Conservation (phyloP, 78 protist species). For the Speleostelium caveatum region DNA sequence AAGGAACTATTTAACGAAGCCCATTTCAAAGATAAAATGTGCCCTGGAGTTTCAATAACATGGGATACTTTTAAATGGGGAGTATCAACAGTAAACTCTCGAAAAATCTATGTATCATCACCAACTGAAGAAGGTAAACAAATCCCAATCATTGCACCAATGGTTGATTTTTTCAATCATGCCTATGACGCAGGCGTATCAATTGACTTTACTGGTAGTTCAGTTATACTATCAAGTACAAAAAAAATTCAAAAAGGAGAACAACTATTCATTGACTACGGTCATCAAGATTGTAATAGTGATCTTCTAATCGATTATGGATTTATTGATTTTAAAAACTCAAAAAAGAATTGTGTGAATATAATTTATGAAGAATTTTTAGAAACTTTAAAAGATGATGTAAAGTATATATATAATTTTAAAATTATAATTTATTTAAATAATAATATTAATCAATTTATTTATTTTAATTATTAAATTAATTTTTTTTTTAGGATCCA, state of each 20-base stretch:
- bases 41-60: neutral
- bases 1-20: neutral
- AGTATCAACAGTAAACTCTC: conserved; percentile 1
- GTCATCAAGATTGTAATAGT: conserved; percentile 45
- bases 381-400: conserved; percentile 19
- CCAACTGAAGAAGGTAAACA: neutral
- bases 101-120: conserved; percentile 24
- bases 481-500: conserved; percentile 24
- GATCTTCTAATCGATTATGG: conserved; percentile 48
- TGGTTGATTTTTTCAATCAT: conserved; percentile 23
- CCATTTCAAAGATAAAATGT: neutral
- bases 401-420: neutral
- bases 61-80: conserved; percentile 56
- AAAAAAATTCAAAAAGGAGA: conserved; percentile 19
- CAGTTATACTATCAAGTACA: neutral
- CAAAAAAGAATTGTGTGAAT: conserved; percentile 38
- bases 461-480: neutral
- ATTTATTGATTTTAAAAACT: neutral
- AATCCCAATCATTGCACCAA: conserved; percentile 20
- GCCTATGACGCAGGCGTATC: neutral
- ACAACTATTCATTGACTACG: conserved; percentile 40
- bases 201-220: no score
- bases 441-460: neutral
- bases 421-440: neutral
- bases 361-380: conserved; percentile 47